Conservation (phyloP, 2,329 filamentous ascomycete species). For the Botryotinia convoluta region DNA sequence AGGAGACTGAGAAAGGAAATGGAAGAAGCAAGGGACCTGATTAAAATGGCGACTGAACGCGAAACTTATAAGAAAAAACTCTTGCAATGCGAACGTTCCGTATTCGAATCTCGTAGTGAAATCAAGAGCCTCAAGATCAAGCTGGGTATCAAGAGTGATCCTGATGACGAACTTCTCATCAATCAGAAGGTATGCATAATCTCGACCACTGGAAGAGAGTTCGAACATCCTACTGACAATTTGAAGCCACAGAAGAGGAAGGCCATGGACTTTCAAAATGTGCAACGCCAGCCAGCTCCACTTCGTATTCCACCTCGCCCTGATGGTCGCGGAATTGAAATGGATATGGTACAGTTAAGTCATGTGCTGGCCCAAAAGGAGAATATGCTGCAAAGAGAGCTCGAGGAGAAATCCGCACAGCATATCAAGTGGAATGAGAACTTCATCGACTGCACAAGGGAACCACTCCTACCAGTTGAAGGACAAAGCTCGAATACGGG, state of each 20-base stretch:
- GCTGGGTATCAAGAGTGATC: conserved; percentile 80
- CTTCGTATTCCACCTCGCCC: conserved; percentile 67
- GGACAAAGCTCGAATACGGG: conserved; percentile 60
- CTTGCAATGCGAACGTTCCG: conserved; percentile 67
- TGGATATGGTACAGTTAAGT: conserved; percentile 73
- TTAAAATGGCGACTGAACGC: conserved; percentile 73
- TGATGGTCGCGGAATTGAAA: conserved; percentile 70
- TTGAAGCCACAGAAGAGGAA: conserved; percentile 69
- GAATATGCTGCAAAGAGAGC: conserved; percentile 74
- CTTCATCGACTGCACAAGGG: conserved; percentile 83
- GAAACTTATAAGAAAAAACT: conserved; percentile 77
- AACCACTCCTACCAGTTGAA: conserved; percentile 75
- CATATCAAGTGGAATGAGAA: conserved; percentile 90
- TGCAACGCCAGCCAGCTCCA: conserved; percentile 61
- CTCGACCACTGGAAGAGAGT: conserved; percentile 31
- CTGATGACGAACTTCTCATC: conserved; percentile 79
- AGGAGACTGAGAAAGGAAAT: conserved; percentile 88
- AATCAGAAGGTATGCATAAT: conserved; percentile 76
- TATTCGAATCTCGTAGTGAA: conserved; percentile 79
- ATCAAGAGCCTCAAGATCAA: conserved; percentile 87
- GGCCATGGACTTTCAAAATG: conserved; percentile 52
- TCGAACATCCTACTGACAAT: conserved; percentile 18
- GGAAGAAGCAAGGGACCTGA: conserved; percentile 80
- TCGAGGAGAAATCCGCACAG: conserved; percentile 82
- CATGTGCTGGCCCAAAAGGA: conserved; percentile 80